phyloP scores from a whole-genome alignment of 768 basidiomycete genomes.

The Lactarius hatsudake region DNA sequence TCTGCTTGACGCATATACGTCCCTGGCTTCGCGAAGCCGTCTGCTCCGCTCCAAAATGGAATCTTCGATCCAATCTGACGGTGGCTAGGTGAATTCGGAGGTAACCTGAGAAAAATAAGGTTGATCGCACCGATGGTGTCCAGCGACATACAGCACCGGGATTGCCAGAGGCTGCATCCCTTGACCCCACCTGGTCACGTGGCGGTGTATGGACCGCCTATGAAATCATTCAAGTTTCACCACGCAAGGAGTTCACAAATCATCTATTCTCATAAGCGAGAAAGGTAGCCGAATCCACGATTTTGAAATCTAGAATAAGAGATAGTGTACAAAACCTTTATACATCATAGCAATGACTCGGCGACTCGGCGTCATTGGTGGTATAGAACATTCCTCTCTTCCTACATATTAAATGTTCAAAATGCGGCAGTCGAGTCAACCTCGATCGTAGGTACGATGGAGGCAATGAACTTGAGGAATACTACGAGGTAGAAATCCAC shows the following conservation, averaged over 20 bases:
- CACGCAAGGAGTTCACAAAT: background rate
- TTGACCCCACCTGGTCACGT: slow-evolving; percentile 11
- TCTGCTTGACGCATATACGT: slow-evolving; percentile 41
- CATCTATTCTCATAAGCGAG: background rate
- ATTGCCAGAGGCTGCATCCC: background rate
- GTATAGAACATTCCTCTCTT: slow-evolving; percentile 18
- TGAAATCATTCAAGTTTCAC: background rate
- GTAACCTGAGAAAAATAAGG: background rate
- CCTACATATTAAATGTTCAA: slow-evolving; percentile 27
- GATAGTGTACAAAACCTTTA: slow-evolving; percentile 22
- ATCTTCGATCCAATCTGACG: slow-evolving; percentile 94
- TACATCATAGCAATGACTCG: slow-evolving; percentile 17
- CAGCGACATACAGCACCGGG: slow-evolving; percentile 5
- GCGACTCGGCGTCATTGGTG: slow-evolving; percentile 13
- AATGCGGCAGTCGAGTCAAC: slow-evolving; percentile 82
- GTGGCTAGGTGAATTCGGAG: background rate
- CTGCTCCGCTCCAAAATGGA: slow-evolving; percentile 84
- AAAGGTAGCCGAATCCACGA: slow-evolving; percentile 2
- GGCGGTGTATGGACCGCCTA: background rate
- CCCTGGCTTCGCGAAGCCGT: slow-evolving; percentile 60
- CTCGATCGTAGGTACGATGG: slow-evolving; percentile 98
- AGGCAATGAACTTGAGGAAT: slow-evolving; percentile 98
- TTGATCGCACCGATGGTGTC: slow-evolving; percentile 15
- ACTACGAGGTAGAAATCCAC: slow-evolving; percentile 98
- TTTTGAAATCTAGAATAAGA: slow-evolving; percentile 18